Conservation (phyloP, 805 yeast genomes). For the Torulaspora delbrueckii region DNA sequence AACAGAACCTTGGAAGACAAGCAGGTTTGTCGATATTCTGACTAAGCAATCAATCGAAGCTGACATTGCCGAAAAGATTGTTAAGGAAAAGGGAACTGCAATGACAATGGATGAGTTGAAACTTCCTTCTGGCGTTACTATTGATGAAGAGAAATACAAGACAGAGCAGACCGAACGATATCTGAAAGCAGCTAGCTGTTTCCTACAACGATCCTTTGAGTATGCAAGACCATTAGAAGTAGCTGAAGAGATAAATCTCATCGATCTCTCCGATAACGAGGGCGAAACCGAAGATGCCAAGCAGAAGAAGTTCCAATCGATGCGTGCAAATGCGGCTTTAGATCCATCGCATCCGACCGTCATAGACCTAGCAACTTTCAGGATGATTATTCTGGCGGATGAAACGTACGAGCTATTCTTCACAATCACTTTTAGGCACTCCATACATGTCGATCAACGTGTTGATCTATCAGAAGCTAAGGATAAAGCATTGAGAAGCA, state of each 20-base stretch:
- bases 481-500: constrained; percentile 64
- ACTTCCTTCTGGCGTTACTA: constrained; percentile 54
- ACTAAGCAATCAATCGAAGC: constrained; percentile 61
- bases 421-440: constrained; percentile 57
- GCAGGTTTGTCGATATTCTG: constrained; percentile 54
- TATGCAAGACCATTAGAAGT: constrained; percentile 72
- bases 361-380: constrained; percentile 77
- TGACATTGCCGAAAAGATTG: constrained; percentile 60
- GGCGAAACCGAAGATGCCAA: constrained; percentile 25
- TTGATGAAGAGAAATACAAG: constrained; percentile 59
- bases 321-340: constrained; percentile 71
- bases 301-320: constrained; percentile 29
- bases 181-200: constrained; percentile 78
- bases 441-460: constrained; percentile 61
- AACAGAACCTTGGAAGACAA: constrained; percentile 84
- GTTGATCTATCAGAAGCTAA: constrained; percentile 42
- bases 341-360: constrained; percentile 74
- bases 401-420: constrained; percentile 88
- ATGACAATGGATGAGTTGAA: constrained; percentile 40
- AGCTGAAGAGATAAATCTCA: constrained; percentile 36
- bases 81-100: constrained; percentile 29
- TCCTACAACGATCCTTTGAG: constrained; percentile 82
- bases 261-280: constrained; percentile 42
- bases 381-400: constrained; percentile 92
- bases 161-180: constrained; percentile 72